Percentiles rank a stretch among this genome's conserved stretches.
These are phyloP conservation scores for Pseudocercospora pini-densiflorae DNA, from an alignment of 2,329 filamentous ascomycete genomes.

Conservation along the genomic window DNA sequence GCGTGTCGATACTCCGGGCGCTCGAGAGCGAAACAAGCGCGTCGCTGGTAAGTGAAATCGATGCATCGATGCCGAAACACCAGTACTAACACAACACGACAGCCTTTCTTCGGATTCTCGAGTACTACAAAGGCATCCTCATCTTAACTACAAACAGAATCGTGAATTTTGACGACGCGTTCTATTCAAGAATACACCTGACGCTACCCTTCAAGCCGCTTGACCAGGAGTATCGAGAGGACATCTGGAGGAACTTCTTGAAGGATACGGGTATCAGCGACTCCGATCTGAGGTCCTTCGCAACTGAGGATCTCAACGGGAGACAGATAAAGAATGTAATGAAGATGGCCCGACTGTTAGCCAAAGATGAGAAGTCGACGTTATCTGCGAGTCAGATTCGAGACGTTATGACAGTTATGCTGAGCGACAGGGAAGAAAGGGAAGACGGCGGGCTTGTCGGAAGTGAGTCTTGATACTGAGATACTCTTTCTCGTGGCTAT, in stretches of 20 bases:
- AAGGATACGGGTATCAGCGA: conserved; percentile 11
- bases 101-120: conserved; percentile 44
- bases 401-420: not conserved
- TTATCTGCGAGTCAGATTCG: not conserved
- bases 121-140: conserved; percentile 45
- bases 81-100: conserved; percentile 2
- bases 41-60: conserved; percentile 20
- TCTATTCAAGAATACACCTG: conserved; percentile 42
- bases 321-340: conserved; percentile 28
- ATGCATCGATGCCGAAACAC: not conserved
- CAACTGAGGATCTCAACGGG: conserved; percentile 20
- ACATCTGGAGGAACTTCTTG: conserved; percentile 80
- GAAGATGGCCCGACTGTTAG: conserved; percentile 27
- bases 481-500: not conserved
- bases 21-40: conserved; percentile 31
- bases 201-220: conserved; percentile 29
- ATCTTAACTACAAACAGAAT: conserved; percentile 47
- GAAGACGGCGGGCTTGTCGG: not conserved
- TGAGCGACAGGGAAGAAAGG: not conserved
- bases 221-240: conserved; percentile 41
- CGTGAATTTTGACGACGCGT: conserved; percentile 43
- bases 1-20: conserved; percentile 14
- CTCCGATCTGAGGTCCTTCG: conserved; percentile 16
- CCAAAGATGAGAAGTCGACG: conserved; percentile 13
- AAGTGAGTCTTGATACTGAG: not conserved